Evolutionary conservation across 192 early-diverging fungal species (phyloP), one percentile per base, ranked within the genome.

Genomic region (Podila epigama): DNA sequence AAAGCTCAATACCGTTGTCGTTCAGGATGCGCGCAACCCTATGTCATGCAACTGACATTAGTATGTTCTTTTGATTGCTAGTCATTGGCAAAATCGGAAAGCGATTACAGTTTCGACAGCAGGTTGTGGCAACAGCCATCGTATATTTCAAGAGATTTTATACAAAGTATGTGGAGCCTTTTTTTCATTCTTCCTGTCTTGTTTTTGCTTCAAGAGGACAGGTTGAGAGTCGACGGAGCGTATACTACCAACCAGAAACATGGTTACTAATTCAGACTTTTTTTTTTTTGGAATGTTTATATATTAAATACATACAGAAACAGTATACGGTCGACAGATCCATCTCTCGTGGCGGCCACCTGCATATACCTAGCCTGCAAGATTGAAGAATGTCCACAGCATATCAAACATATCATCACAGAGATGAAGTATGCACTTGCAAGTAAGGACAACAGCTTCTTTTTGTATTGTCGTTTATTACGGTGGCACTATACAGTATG

Each of bases 121-220:
- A 93, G 36, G 92, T 94, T 27, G 81, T 96, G 6, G 92, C 94
- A 0, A 94, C 95, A 11, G 94, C 93, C 3, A 70, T 89, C 36
- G 89, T 94, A 4, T 97, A 96, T 60, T 96, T 96, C 53, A 94
- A 94, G 78, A 85, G 96, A 20, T 96, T 96, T 71, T 96, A 94
- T 77, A 87, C 89, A 75, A 93, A 89, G 92, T 92, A 86, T 77
- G 86, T 82, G n/a, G n/a, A n/a, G n/a, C n/a, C n/a, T n/a, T n/a
- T n/a, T n/a, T n/a, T n/a, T n/a, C n/a, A n/a, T n/a, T n/a, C n/a
- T n/a, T n/a, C n/a, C n/a, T n/a, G n/a, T n/a, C n/a, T n/a, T n/a
- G n/a, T n/a, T n/a, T n/a, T n/a, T n/a, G n/a, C n/a, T n/a, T n/a
- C n/a, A n/a, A n/a, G n/a, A n/a, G n/a, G n/a, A n/a, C n/a, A n/a